Conservation (phyloP, 164 flowering plant genomes). For the Umbilicus rupestris region DNA sequence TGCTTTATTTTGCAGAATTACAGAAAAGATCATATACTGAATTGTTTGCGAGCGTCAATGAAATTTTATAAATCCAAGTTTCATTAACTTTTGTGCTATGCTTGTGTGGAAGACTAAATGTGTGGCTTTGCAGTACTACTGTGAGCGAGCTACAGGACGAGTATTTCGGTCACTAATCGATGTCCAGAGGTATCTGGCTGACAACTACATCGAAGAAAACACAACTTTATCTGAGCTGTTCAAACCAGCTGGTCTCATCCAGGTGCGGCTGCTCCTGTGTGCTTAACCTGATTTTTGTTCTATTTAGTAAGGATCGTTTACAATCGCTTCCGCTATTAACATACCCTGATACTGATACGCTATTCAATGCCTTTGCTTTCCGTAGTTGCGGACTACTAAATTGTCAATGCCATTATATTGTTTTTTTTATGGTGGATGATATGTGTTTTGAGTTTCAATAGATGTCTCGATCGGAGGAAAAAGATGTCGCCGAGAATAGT, state of each 20-base stretch:
- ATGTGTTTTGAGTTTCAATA: neutral
- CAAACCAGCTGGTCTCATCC: slow-evolving; percentile 8
- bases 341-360: neutral
- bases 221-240: slow-evolving; percentile 8
- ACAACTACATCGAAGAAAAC: slow-evolving; percentile 2
- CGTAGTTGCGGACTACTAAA: neutral
- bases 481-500: neutral
- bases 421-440: neutral
- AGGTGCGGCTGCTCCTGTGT: slow-evolving; percentile 1
- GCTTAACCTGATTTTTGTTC: neutral
- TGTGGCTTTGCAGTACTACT: slow-evolving; percentile 26
- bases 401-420: neutral
- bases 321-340: neutral
- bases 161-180: slow-evolving; percentile 28
- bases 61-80: neutral
- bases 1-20: neutral
- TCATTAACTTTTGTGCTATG: neutral
- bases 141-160: slow-evolving; percentile 33
- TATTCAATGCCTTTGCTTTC: neutral
- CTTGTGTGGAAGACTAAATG: neutral
- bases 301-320: neutral
- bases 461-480: neutral
- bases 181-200: slow-evolving; percentile 28
- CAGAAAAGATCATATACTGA: neutral
- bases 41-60: neutral